Evolutionary conservation across 768 basidiomycete genomes (phyloP).

Genomic region (Lactarius akahatsu): DNA sequence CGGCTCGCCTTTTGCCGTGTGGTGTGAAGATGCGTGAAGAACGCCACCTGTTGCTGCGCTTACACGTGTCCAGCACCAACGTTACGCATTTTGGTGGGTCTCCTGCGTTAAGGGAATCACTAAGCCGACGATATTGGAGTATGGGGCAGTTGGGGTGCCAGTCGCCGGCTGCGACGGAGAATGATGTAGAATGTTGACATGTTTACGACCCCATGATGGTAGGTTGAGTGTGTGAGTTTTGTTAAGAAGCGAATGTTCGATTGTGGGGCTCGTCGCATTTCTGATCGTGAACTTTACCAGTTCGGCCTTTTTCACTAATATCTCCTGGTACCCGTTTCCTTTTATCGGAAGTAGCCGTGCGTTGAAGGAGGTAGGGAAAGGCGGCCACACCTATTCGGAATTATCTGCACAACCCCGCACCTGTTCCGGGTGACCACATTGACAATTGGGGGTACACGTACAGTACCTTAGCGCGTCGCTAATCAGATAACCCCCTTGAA

Average conservation of each 20-base stretch:
- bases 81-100: neutral
- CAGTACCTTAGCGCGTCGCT: neutral
- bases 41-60: neutral
- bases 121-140: neutral
- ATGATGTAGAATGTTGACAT: neutral
- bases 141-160: neutral
- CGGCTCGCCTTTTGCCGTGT: neutral
- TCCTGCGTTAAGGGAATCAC: neutral
- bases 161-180: neutral
- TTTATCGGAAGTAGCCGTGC: neutral
- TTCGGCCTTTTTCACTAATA: neutral
- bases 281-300: neutral
- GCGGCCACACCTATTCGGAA: neutral
- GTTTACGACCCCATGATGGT: conserved; percentile 3
- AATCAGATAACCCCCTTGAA: conserved; percentile 5
- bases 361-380: neutral
- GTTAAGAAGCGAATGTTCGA: neutral
- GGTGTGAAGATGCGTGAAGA: neutral
- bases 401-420: neutral
- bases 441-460: neutral
- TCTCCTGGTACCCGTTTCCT: neutral
- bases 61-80: neutral
- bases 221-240: conserved; percentile 1
- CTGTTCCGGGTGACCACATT: conserved; percentile 4
- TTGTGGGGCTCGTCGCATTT: neutral